Base-by-base conservation (phyloP, 75 land plant genomes). In the Sequoia sempervirens region DNA sequence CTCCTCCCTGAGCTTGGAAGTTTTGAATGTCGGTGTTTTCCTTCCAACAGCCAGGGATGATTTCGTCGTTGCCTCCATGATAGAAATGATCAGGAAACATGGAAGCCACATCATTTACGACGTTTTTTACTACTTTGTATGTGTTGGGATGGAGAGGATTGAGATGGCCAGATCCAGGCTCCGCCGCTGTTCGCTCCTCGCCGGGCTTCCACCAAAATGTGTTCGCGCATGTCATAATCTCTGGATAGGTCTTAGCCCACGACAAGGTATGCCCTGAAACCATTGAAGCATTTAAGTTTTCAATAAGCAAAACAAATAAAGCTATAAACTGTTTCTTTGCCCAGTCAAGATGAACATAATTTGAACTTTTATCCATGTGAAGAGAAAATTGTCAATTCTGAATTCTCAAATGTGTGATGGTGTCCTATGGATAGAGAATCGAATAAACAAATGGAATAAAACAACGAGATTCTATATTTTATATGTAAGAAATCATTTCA, bases 121-220 rank as follows among this genome's bases (percentile, higher is more conserved):
- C 92, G 73, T 93, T 92, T 18, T 83, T 84, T 54, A 91, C 82
- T 38, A 96, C 97, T 41, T 89, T 23, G 88, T 95, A 96, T 36
- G 99, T 95, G 26, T 86, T 88, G 13, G 93, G 91, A 61, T 92
- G 75, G 78, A 96, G 91, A 17, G 99, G 99, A 83, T 96, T 96
- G 38, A 96, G 91, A 69, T 96, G 99, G 64, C 99, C 97, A 20
- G 96, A 86, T 40, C 97, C 99, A 0, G 99, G 99, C 84, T 95
- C 99, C 5, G 93, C 84, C 30, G 95, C 98, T 3, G 93, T 45
- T 20, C 86, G 88, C 32, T 87, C 85, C 68, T 20, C 81, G 26
- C 56, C 87, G 2, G 92, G 88, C 1, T 92, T 88, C 89, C 81
- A 86, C 99, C 99, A 96, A 86, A 95, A 92, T 88, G 85, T 88